These are phyloP conservation scores for Discostella pseudostelligera DNA, from an alignment of 108 stramenopile genomes.

Conservation along the genomic window DNA sequence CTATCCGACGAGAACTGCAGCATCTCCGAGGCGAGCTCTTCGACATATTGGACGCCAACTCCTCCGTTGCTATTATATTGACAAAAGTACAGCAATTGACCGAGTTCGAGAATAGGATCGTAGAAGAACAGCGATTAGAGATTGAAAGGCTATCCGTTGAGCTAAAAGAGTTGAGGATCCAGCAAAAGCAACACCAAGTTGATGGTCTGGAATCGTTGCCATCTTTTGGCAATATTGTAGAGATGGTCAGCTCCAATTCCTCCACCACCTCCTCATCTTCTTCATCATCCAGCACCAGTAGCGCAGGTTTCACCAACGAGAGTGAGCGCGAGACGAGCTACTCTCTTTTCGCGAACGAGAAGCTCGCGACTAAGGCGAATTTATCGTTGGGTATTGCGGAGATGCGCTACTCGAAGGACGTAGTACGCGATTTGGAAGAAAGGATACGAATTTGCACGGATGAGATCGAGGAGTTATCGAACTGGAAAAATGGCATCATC, in stretches of 20 bases:
- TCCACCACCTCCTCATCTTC: background rate
- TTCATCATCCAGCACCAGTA: background rate
- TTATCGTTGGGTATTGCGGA: background rate
- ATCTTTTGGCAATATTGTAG: background rate
- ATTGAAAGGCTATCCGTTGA: slow-evolving; percentile 7
- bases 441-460: background rate
- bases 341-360: background rate
- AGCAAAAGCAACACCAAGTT: background rate
- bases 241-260: background rate
- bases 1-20: slow-evolving; percentile 14
- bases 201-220: background rate
- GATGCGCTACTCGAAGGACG: too few species aligned
- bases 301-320: slow-evolving; percentile 1
- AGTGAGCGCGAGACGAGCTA: slow-evolving; percentile 3
- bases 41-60: slow-evolving; percentile 8
- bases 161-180: background rate
- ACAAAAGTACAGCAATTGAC: slow-evolving; percentile 31
- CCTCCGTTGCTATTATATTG: slow-evolving; percentile 8
- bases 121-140: slow-evolving; percentile 10
- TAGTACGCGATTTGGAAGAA: too few species aligned
- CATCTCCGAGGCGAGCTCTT: slow-evolving; percentile 21
- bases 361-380: background rate
- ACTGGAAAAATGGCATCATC: slow-evolving; percentile 8
- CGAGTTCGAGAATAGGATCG: slow-evolving; percentile 23
- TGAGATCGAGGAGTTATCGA: background rate